Evolutionary conservation across 2,329 filamentous ascomycete genomes (phyloP).

Genomic region (Stachybotrys chlorohalonatus): DNA sequence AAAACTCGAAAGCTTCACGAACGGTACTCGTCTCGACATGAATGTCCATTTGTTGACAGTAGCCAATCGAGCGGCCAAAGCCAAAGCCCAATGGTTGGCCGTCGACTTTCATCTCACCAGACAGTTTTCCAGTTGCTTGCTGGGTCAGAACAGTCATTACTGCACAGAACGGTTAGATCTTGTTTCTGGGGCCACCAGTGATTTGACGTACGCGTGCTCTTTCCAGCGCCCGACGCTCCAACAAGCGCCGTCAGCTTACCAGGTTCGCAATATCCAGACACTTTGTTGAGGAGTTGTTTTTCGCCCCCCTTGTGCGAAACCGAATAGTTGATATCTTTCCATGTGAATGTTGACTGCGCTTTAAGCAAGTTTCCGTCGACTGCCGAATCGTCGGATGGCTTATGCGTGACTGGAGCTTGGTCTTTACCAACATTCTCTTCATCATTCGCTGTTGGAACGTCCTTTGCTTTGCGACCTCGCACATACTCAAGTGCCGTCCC

Average conservation of each 20-base stretch:
- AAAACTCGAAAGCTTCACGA: constrained; percentile 44
- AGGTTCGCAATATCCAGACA: constrained; percentile 84
- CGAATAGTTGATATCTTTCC: constrained; percentile 65
- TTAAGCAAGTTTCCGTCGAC: not conserved
- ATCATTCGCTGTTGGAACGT: constrained; percentile 20
- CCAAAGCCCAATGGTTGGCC: not conserved
- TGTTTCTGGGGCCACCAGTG: constrained; percentile 54
- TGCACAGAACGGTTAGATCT: constrained; percentile 29
- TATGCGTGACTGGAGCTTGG: constrained; percentile 12
- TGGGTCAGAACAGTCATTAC: constrained; percentile 4
- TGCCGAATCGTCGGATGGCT: constrained; percentile 39
- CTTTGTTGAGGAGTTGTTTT: constrained; percentile 64
- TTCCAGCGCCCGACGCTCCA: constrained; percentile 45
- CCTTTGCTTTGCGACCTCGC: constrained; percentile 25
- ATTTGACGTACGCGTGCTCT: constrained; percentile 34
- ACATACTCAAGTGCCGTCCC: constrained; percentile 54
- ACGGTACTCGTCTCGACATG: constrained; percentile 47
- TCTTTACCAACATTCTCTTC: not conserved
- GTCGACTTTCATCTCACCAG: not conserved
- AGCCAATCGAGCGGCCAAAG: not conserved
- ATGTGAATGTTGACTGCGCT: constrained; percentile 47
- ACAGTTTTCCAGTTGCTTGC: constrained; percentile 50
- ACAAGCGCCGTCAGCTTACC: constrained; percentile 76
- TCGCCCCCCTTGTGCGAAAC: constrained; percentile 64
- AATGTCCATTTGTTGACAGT: constrained; percentile 29